Conservation (phyloP, 2,329 filamentous ascomycete genomes). For the Coniochaeta pulveracea region DNA sequence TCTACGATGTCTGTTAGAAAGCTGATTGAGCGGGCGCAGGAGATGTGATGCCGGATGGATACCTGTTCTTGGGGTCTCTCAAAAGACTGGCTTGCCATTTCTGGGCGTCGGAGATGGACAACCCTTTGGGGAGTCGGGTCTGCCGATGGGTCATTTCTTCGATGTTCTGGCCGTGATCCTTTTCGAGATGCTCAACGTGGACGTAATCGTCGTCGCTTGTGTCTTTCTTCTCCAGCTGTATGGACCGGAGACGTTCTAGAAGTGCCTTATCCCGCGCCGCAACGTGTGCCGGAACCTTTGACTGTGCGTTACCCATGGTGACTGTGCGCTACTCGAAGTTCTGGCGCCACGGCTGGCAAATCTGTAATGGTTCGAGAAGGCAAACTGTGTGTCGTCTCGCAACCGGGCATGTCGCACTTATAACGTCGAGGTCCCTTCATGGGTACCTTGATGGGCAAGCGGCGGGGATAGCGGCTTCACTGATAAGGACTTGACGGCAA, state of each 20-base stretch:
- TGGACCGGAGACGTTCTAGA: slow-evolving; percentile 1
- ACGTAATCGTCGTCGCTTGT: background rate
- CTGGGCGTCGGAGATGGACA: background rate
- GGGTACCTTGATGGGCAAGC: too few species aligned
- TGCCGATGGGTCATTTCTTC: background rate
- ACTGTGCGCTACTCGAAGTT: too few species aligned
- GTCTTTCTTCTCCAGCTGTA: slow-evolving; percentile 1
- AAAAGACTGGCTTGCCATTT: background rate
- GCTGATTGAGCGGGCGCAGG: background rate
- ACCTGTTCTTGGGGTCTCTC: slow-evolving; percentile 19
- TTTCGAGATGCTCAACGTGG: background rate
- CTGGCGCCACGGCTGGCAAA: too few species aligned
- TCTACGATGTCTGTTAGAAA: slow-evolving; percentile 33
- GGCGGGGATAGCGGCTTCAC: too few species aligned
- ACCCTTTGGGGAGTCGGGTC: background rate
- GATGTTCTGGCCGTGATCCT: background rate
- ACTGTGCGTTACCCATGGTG: slow-evolving; percentile 1
- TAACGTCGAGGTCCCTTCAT: too few species aligned
- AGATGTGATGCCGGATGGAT: slow-evolving; percentile 14
- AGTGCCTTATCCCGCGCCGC: background rate
- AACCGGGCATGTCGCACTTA: too few species aligned
- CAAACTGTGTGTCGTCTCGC: too few species aligned
- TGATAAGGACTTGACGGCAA: too few species aligned
- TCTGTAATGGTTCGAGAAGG: too few species aligned
- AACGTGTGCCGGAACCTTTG: background rate